Base-by-base conservation (phyloP, 2,329 filamentous ascomycete genomes). In the Cordyceps tenuipes region DNA sequence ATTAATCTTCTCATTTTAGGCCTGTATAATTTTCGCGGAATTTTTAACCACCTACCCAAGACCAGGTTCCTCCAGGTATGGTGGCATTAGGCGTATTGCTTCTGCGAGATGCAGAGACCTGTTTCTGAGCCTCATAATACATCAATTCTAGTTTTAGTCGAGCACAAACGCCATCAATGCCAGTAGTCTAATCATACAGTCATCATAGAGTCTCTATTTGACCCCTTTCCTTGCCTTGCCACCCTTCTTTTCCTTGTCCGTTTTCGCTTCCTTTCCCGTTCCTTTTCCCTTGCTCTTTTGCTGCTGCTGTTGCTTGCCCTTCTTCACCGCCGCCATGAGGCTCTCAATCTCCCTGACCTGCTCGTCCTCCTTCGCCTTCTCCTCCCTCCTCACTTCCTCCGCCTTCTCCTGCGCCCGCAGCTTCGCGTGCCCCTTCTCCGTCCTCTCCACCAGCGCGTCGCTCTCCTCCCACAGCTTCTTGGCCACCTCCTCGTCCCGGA, bases 381-480 rank as follows among this genome's bases (percentile, higher is more conserved):
- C 69, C 46, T 70, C 66, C 29, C 66, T 62, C 59, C 72, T 70
- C 0, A 68, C 67, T 9, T 70, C 68, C 23, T 66, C 60, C 60
- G 61, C 65, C 61, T 72, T 68, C 60, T 72, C 69, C 47, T 67
- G 61, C 49, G 63, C 65, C 68, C 72, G 70, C 54, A 83, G 75
- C 9, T 74, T 73, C 0, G 91, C 91, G 26, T 87, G 83, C 69
- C 88, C 84, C 76, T 90, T 95, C 73, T 97, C 92, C 15, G 87
- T 82, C 66, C 82, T 82, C 71, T 95, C 87, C 60, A 97, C 87
- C 64, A 95, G 83, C 69, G 84, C 85, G 68, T 96, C 92, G 69
- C 89, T 96, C 61, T 89, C 86, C 69, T 95, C 84, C 93, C 93
- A 99, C 17, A 99, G 77, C 71, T 86, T 84, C 80, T 95, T 91